These are phyloP conservation scores for Globisporangium barbulae DNA, from an alignment of 352 stramenopile genomes.

Conservation along the genomic window DNA sequence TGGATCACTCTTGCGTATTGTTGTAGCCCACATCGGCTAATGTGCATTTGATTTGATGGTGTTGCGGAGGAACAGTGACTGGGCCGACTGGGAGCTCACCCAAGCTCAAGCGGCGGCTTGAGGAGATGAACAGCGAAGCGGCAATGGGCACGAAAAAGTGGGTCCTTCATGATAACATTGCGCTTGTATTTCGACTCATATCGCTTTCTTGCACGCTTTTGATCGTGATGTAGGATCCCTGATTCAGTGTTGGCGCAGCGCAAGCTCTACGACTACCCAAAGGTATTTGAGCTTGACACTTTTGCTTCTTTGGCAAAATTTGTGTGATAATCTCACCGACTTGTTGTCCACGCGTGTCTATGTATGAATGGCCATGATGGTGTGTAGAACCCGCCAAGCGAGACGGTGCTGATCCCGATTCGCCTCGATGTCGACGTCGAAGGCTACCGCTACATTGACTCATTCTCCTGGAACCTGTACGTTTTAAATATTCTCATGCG, in stretches of 20 bases:
- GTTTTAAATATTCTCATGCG: conserved; percentile 4
- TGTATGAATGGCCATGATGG: neutral
- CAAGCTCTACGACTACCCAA: conserved; percentile 73
- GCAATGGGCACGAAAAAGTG: conserved; percentile 39
- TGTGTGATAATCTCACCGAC: neutral
- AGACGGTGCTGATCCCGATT: conserved; percentile 63
- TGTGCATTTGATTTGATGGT: neutral
- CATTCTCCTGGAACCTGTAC: conserved; percentile 76
- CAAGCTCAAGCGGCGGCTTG: conserved; percentile 67
- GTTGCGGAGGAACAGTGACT: conserved; percentile 29
- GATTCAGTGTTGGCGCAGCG: conserved; percentile 42
- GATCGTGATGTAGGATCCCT: conserved; percentile 8
- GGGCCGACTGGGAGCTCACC: conserved; percentile 49
- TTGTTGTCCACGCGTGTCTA: neutral
- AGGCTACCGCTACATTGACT: conserved; percentile 81
- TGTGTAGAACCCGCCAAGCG: conserved; percentile 40
- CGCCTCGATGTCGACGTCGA: conserved; percentile 75
- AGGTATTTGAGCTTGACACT: conserved; percentile 24
- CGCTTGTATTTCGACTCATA: neutral
- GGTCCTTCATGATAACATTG: neutral
- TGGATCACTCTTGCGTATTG: neutral
- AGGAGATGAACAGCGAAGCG: conserved; percentile 48
- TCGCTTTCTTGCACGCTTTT: conserved; percentile 6
- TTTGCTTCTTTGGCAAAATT: neutral
- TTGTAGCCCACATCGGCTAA: neutral